A percentile compares a stretch with the other conserved stretches of the same genome.
Conservation (phyloP, 257 asterid genomes). For the Mitragyna speciosa region DNA sequence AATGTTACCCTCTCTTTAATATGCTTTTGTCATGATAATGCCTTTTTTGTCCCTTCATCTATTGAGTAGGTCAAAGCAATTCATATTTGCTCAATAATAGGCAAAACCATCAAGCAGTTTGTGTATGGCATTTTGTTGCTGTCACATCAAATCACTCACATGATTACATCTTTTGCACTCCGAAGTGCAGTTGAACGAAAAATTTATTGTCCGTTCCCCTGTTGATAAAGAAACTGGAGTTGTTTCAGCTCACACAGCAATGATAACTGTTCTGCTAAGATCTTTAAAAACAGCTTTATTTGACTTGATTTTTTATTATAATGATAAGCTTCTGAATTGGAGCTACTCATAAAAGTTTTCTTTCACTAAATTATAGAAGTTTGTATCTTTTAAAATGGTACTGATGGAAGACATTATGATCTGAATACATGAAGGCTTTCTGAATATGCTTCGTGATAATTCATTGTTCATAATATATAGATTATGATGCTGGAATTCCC, state of each 20-base stretch:
- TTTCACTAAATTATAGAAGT: neutral
- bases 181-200: neutral
- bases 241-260: neutral
- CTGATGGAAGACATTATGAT: neutral
- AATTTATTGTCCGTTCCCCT: neutral
- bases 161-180: neutral
- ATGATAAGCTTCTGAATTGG: neutral
- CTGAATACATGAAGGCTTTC: neutral
- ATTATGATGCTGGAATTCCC: neutral
- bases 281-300: neutral
- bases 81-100: neutral
- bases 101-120: neutral
- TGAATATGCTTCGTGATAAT: neutral
- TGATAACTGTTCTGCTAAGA: neutral
- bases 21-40: conserved; percentile 3
- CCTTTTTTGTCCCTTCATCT: neutral
- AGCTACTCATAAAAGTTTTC: neutral
- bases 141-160: neutral
- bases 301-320: neutral
- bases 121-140: neutral
- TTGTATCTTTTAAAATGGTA: neutral
- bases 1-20: neutral
- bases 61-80: neutral
- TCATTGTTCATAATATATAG: neutral
- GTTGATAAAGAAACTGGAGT: neutral